Base-by-base conservation (phyloP, 169 alveolate species). In the Plasmodium malariae region DNA sequence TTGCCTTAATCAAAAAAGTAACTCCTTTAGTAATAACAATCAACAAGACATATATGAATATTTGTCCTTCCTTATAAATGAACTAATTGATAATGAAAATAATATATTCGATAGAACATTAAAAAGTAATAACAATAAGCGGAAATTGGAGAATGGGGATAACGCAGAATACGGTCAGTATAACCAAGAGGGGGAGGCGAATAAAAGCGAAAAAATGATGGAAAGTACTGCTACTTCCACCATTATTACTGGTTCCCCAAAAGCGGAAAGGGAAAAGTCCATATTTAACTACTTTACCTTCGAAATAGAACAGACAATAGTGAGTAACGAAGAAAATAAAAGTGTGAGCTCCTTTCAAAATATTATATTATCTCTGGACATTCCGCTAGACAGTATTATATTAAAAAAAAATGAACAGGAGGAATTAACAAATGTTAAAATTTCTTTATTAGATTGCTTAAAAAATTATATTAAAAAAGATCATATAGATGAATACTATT, bases 31-130 rank as follows among this genome's bases (percentile, higher is more conserved):
- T 57, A 74, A 65, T 24, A 72, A 74, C 19, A 87, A 36, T 1
- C 92, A 87, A 69, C 92, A 87, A 45, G 92, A 87, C 21, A 74
- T 74, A 5, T 67, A 54, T 43, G 92, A 87, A 45, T 87, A 55
- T 48, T 48, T 67, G 14, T 49, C 68, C 17, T 74, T 70, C 40
- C 34, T 87, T 28, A 40, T 87, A 9, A 72, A 70, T 37, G 86
- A 72, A 26, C 62, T 62, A 30, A 74, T 87, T 9, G 74, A 74
- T 36, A 74, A 60, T 36, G 88, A 74, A 87, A 70, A 68, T 63
- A 57, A 30, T 7, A 74, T 88, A 30, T 74, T 60, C 32, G 80
- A 71, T 12, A 36, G 88, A 49, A 9, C 60, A 12, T 45, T 54
- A 69, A 67, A 68, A 19, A 51, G 36, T 37, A 68, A 24, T 17